These are phyloP conservation scores for Phytophthora crassamura DNA, from an alignment of 352 stramenopile species.

Conservation along the genomic window DNA sequence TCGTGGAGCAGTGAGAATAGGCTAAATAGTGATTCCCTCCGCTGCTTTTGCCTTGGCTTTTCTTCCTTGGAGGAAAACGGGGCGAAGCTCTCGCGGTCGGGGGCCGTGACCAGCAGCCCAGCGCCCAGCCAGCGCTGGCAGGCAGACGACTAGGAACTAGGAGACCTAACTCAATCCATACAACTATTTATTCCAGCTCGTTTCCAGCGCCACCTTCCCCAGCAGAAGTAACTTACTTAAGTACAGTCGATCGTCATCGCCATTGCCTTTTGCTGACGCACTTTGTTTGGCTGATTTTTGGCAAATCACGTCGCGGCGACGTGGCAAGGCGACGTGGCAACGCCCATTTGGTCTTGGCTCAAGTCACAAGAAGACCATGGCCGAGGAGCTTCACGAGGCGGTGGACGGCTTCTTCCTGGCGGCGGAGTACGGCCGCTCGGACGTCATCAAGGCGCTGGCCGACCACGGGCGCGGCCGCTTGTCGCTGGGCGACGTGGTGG, in stretches of 20 bases:
- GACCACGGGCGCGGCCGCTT: conserved; percentile 67
- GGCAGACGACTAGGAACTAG: no score
- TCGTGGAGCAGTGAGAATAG: conserved; percentile 41
- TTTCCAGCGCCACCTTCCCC: no score
- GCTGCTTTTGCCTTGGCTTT: conserved; percentile 39
- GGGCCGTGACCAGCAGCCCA: conserved; percentile 17
- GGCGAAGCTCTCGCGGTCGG: conserved; percentile 48
- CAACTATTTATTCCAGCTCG: conserved; percentile 34
- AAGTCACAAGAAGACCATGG: conserved; percentile 16
- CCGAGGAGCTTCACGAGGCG: conserved; percentile 68
- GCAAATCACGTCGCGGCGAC: conserved; percentile 35
- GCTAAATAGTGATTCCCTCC: conserved; percentile 41
- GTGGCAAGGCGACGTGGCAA: conserved; percentile 37
- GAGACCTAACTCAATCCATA: conserved; percentile 4
- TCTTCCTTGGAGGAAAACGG: conserved; percentile 47
- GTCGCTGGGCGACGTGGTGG: conserved; percentile 61
- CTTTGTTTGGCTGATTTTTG: conserved; percentile 20
- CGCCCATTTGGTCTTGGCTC: conserved; percentile 22
- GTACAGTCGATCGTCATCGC: no score
- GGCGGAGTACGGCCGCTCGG: conserved; percentile 79
- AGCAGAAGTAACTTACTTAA: no score
- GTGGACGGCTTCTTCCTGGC: conserved; percentile 85
- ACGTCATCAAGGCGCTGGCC: conserved; percentile 86
- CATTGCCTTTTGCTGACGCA: conserved; percentile 12
- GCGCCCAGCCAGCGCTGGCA: not conserved